phyloP scores from a whole-genome alignment of 148 eudicot genomes.

The Agrostemma githago region DNA sequence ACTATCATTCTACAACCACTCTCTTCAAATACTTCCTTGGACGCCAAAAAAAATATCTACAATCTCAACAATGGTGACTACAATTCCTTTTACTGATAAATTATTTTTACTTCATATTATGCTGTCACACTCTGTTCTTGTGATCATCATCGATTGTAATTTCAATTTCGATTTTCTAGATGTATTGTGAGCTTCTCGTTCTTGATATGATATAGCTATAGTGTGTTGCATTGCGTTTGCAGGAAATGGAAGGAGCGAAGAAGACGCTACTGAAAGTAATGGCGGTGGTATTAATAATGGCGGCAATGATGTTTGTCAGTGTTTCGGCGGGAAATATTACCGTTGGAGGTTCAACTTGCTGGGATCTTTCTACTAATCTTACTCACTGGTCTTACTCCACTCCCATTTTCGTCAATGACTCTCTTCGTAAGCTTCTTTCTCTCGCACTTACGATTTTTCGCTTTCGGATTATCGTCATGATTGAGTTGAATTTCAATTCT shows the following conservation, averaged over 20 bases:
- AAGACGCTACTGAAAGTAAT: not conserved
- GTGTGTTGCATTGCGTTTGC: not conserved
- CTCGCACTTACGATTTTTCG: not conserved
- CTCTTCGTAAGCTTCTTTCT: conserved; percentile 15
- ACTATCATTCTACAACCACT: not conserved
- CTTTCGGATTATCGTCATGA: not conserved
- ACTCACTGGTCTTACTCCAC: conserved; percentile 22
- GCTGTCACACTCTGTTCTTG: not conserved
- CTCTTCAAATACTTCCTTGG: not conserved
- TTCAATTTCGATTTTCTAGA: not conserved
- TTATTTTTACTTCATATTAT: too few species aligned
- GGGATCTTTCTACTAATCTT: conserved; percentile 20
- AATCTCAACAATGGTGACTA: not conserved
- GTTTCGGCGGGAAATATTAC: conserved; percentile 14
- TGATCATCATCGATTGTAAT: not conserved
- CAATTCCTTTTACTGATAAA: not conserved
- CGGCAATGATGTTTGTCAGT: not conserved
- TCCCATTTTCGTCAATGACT: conserved; percentile 21
- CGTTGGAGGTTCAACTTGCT: conserved; percentile 23
- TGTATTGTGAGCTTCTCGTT: not conserved
- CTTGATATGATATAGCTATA: too few species aligned
- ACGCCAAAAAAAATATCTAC: too few species aligned
- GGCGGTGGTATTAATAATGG: not conserved
- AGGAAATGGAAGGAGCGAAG: conserved; percentile 3
- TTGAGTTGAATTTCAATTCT: not conserved